phyloP scores from a whole-genome alignment of 345 rosid genomes.

The Ceriops tagal region DNA sequence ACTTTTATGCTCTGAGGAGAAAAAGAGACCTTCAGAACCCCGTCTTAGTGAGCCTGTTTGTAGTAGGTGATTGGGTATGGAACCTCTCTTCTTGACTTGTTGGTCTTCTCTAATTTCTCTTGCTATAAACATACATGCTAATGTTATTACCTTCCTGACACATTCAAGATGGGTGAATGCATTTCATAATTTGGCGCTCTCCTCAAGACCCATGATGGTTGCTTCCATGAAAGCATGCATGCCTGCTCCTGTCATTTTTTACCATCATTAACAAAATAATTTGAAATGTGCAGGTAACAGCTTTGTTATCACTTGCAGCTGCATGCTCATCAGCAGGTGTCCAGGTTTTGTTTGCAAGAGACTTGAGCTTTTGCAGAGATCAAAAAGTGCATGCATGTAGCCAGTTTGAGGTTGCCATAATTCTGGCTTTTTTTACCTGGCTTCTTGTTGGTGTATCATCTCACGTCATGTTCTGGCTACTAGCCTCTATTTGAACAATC shows the following conservation, averaged over 20 bases:
- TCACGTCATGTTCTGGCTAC: constrained; percentile 40
- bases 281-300: constrained; percentile 33
- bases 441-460: constrained; percentile 35
- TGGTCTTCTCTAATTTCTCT: neutral
- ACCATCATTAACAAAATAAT: neutral
- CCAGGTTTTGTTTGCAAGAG: constrained; percentile 27
- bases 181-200: no score
- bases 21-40: constrained; percentile 42
- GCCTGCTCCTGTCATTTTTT: no score
- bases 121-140: neutral
- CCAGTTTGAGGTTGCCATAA: constrained; percentile 32
- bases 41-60: constrained; percentile 39
- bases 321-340: constrained; percentile 39
- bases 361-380: constrained; percentile 28
- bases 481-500: constrained; percentile 29
- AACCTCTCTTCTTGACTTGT: neutral
- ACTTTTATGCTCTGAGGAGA: constrained; percentile 35
- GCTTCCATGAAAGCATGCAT: no score
- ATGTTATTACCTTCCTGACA: neutral
- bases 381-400: constrained; percentile 19
- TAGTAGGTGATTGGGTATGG: constrained; percentile 39
- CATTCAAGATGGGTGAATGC: neutral
- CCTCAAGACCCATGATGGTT: no score
- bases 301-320: constrained; percentile 39
- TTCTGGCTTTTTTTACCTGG: constrained; percentile 37